Evolutionary conservation across 495 filamentous ascomycete genomes (phyloP).

Genomic region (Neurospora cerealis): DNA sequence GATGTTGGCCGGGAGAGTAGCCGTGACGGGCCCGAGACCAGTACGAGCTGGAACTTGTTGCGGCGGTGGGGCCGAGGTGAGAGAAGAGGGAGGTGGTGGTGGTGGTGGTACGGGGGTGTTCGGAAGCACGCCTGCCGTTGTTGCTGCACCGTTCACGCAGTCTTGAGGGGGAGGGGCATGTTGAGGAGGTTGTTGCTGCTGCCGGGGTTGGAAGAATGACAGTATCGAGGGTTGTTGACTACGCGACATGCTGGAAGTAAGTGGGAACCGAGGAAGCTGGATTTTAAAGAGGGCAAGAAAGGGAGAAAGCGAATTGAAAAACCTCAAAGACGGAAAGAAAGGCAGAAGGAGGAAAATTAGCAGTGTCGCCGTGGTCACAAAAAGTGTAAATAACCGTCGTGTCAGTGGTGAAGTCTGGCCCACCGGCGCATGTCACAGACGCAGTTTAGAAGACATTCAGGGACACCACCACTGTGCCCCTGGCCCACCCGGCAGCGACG

Average conservation of each 20-base stretch:
- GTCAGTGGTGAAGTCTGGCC: background rate
- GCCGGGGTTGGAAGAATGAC: slow-evolving; percentile 32
- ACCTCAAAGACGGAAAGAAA: background rate
- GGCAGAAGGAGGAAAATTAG: background rate
- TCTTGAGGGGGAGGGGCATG: background rate
- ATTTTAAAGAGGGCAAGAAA: background rate
- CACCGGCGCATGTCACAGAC: background rate
- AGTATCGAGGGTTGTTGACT: slow-evolving; percentile 37
- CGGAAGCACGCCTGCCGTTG: background rate
- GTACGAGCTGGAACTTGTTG: slow-evolving; percentile 14
- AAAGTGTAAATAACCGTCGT: background rate
- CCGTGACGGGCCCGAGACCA: background rate
- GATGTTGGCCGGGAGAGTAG: slow-evolving; percentile 23
- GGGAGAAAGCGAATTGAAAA: background rate
- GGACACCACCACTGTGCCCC: background rate
- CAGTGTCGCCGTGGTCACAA: background rate
- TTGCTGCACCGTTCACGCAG: background rate
- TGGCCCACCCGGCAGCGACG: background rate
- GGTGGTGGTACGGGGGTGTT: slow-evolving; percentile 9
- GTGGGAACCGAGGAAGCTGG: background rate
- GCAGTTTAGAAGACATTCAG: background rate
- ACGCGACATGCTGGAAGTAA: slow-evolving; percentile 13
- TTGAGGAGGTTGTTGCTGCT: background rate
- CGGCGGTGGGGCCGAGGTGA: slow-evolving; percentile 3
- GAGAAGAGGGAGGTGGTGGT: slow-evolving; percentile 11